These are phyloP conservation scores for Fusarium proliferatum DNA, from an alignment of 2,329 filamentous ascomycete genomes.

Conservation along the genomic window DNA sequence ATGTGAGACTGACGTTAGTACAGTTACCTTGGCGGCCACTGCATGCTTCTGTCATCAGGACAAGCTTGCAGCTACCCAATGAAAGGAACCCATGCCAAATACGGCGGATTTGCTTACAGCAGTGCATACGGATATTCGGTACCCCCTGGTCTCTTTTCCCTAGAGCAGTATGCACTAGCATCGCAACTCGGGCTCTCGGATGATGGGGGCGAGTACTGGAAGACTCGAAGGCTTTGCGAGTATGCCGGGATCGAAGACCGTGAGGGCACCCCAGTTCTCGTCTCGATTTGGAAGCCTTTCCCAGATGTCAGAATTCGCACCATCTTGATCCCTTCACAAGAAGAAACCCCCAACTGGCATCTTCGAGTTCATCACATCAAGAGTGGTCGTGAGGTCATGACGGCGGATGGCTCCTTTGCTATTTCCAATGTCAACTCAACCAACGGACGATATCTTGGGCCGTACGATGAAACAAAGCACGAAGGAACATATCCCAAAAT, in stretches of 20 bases:
- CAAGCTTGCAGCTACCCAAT: constrained; percentile 87
- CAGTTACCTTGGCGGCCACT: constrained; percentile 76
- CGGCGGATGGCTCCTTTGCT: constrained; percentile 80
- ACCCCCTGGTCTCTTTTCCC: constrained; percentile 77
- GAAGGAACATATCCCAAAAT: constrained; percentile 67
- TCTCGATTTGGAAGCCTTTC: constrained; percentile 78
- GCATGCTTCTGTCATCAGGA: constrained; percentile 79
- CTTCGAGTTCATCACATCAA: constrained; percentile 71
- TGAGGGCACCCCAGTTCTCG: constrained; percentile 67
- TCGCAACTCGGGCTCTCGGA: constrained; percentile 81
- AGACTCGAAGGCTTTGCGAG: constrained; percentile 75
- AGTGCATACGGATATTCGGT: constrained; percentile 82
- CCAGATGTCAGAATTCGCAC: constrained; percentile 74
- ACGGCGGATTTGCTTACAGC: constrained; percentile 82
- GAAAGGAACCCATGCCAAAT: constrained; percentile 84
- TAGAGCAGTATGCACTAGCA: constrained; percentile 81
- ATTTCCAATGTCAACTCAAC: constrained; percentile 65
- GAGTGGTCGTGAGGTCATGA: constrained; percentile 71
- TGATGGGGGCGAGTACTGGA: constrained; percentile 83
- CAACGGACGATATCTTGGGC: constrained; percentile 62
- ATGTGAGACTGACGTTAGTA: not conserved
- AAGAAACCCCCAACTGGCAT: constrained; percentile 74
- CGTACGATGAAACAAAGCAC: constrained; percentile 57
- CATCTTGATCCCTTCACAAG: constrained; percentile 70
- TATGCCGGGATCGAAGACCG: constrained; percentile 71